These are phyloP conservation scores for Cystobasidiaceae sp. DNA, from an alignment of 1,284 basidiomycete genomes.

Conservation along the genomic window DNA sequence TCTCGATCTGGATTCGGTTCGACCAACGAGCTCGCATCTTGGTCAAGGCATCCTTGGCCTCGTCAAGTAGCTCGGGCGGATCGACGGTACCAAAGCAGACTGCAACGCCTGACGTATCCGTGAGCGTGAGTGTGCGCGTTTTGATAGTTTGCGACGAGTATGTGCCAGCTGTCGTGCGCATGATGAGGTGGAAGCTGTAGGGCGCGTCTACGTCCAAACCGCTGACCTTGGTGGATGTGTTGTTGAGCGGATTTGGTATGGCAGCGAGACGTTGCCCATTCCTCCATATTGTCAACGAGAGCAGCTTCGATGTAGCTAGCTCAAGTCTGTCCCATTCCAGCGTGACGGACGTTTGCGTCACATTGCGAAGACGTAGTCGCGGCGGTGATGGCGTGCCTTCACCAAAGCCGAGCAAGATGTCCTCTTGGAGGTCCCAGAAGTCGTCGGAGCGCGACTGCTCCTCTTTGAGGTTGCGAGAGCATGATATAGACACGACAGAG, in stretches of 20 bases:
- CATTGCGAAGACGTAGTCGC: constrained; percentile 66
- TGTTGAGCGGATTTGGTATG: constrained; percentile 71
- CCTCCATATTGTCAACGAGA: constrained; percentile 82
- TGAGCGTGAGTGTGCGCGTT: constrained; percentile 83
- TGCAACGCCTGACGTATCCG: constrained; percentile 83
- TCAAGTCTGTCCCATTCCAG: constrained; percentile 84
- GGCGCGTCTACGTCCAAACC: constrained; percentile 74
- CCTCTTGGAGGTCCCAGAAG: constrained; percentile 74
- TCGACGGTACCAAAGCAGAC: constrained; percentile 86
- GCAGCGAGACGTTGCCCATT: constrained; percentile 79
- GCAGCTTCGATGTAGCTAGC: constrained; percentile 74
- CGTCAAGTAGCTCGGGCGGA: constrained; percentile 66
- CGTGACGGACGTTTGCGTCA: constrained; percentile 89
- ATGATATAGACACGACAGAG: constrained; percentile 93
- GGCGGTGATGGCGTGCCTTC: constrained; percentile 64
- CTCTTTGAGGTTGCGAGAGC: constrained; percentile 73
- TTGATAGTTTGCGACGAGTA: constrained; percentile 75
- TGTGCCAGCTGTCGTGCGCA: constrained; percentile 80
- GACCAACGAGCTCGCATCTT: constrained; percentile 84
- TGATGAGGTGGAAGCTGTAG: constrained; percentile 84
- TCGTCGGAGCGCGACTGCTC: constrained; percentile 69
- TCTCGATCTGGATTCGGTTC: constrained; percentile 90
- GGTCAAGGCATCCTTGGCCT: constrained; percentile 66
- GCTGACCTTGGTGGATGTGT: constrained; percentile 83
- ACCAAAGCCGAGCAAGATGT: constrained; percentile 72